Percentiles rank a stretch among this genome's conserved stretches.
These are phyloP conservation scores for Zygosaccharomyces bailii DNA, from an alignment of 805 yeast genomes.

Conservation along the genomic window DNA sequence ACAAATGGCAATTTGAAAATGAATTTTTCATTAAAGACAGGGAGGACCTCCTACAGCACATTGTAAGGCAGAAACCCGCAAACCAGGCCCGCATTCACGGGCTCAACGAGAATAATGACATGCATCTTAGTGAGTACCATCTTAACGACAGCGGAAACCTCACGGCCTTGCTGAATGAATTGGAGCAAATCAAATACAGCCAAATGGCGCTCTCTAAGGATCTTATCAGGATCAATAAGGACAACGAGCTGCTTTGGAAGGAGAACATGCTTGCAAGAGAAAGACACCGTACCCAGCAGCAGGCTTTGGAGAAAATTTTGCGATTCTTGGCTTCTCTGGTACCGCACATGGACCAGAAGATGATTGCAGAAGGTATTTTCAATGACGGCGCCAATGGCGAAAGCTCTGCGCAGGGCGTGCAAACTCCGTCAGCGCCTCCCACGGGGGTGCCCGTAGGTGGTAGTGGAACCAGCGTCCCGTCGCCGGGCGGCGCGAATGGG, in stretches of 20 bases:
- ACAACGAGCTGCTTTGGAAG: conserved; percentile 88
- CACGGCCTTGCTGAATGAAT: conserved; percentile 53
- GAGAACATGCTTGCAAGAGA: conserved; percentile 83
- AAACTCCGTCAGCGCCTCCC: not conserved
- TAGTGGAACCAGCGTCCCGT: not conserved
- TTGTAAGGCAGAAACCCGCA: conserved; percentile 63
- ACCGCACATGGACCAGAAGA: conserved; percentile 32
- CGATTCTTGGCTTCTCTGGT: conserved; percentile 76
- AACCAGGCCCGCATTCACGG: conserved; percentile 10
- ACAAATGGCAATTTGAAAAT: conserved; percentile 84
- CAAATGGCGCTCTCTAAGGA: conserved; percentile 84
- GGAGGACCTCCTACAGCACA: conserved; percentile 81
- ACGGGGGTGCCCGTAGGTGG: not conserved
- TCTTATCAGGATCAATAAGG: conserved; percentile 73
- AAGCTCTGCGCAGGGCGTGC: not conserved
- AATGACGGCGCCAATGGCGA: conserved; percentile 9
- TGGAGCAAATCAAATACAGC: conserved; percentile 70
- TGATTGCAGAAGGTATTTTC: conserved; percentile 27
- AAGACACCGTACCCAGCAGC: conserved; percentile 79
- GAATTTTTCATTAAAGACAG: conserved; percentile 72
- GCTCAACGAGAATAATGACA: conserved; percentile 6
- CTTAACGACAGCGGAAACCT: conserved; percentile 10
- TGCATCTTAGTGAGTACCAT: conserved; percentile 19
- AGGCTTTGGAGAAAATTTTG: conserved; percentile 80
- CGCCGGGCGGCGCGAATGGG: conserved; percentile 3